phyloP scores from a whole-genome alignment of 179 eudicot species.

The Drosera spatulata region DNA sequence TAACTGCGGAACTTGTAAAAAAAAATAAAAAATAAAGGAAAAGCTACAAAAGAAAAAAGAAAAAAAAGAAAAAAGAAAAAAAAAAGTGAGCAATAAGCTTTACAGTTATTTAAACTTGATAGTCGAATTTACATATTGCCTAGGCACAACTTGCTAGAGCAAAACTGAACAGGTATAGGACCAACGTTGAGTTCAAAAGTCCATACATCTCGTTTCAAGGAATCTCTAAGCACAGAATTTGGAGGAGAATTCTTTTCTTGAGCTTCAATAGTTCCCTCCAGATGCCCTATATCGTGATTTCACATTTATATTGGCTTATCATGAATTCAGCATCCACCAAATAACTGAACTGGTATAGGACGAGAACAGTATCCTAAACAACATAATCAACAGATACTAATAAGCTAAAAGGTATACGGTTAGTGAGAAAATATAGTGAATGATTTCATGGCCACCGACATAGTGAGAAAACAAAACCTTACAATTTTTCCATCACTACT shows the following conservation, averaged over 20 bases:
- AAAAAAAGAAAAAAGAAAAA: too few species aligned
- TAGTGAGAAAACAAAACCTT: neutral
- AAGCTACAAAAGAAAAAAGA: too few species aligned
- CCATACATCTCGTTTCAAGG: conserved; percentile 78
- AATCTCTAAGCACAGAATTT: conserved; percentile 37
- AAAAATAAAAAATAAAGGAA: too few species aligned
- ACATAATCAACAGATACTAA: neutral
- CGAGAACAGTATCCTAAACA: neutral
- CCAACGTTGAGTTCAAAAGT: neutral
- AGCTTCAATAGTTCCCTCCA: conserved; percentile 25
- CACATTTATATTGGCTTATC: conserved; percentile 9
- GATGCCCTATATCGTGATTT: conserved; percentile 42
- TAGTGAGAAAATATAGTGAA: neutral
- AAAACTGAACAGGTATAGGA: neutral
- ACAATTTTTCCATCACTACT: neutral
- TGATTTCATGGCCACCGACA: neutral
- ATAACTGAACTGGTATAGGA: neutral
- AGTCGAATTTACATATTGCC: too few species aligned
- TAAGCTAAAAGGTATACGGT: neutral
- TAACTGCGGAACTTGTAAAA: too few species aligned
- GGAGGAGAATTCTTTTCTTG: conserved; percentile 39
- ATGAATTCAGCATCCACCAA: neutral
- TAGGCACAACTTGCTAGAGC: neutral
- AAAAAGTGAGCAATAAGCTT: too few species aligned
- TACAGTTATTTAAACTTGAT: too few species aligned